Conservation (phyloP, 2,329 filamentous ascomycete species). For the Fusarium citri region DNA sequence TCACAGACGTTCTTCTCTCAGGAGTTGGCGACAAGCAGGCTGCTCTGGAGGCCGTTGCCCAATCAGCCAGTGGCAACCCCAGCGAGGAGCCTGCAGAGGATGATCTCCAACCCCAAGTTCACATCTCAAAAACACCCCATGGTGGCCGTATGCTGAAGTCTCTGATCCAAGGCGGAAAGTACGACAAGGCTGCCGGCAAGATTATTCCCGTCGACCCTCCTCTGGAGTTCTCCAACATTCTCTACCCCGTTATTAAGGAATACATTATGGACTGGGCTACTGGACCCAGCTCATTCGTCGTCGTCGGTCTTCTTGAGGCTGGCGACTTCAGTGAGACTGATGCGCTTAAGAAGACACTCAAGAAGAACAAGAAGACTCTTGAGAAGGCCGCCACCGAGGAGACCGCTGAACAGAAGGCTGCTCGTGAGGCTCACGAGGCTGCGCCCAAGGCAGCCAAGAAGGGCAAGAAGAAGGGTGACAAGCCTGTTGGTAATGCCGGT, state of each 20-base stretch:
- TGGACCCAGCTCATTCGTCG: slow-evolving; percentile 85
- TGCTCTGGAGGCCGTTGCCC: slow-evolving; percentile 77
- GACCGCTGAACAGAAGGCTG: slow-evolving; percentile 64
- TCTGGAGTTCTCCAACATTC: slow-evolving; percentile 80
- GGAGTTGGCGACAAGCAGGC: slow-evolving; percentile 79
- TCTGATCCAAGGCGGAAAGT: slow-evolving; percentile 88
- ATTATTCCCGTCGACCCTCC: slow-evolving; percentile 79
- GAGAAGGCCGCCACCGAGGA: slow-evolving; percentile 73
- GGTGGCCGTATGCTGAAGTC: slow-evolving; percentile 90
- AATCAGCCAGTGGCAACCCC: slow-evolving; percentile 69
- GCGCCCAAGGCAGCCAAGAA: slow-evolving; percentile 57
- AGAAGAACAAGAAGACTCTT: slow-evolving; percentile 77
- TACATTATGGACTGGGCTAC: slow-evolving; percentile 86
- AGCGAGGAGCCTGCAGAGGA: slow-evolving; percentile 56
- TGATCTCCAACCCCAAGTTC: slow-evolving; percentile 56
- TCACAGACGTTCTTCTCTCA: slow-evolving; percentile 83
- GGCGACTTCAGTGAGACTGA: slow-evolving; percentile 74
- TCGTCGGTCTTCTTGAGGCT: slow-evolving; percentile 83
- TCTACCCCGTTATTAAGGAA: slow-evolving; percentile 85
- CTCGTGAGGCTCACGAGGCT: slow-evolving; percentile 61
- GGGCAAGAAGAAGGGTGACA: slow-evolving; percentile 57
- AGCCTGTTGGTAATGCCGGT: slow-evolving; percentile 69
- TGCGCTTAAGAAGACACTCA: slow-evolving; percentile 76
- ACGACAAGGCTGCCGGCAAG: slow-evolving; percentile 78
- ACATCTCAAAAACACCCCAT: slow-evolving; percentile 70